These are phyloP conservation scores for Aspergillus sp. DNA, from an alignment of 2,329 filamentous ascomycete genomes.

Conservation along the genomic window DNA sequence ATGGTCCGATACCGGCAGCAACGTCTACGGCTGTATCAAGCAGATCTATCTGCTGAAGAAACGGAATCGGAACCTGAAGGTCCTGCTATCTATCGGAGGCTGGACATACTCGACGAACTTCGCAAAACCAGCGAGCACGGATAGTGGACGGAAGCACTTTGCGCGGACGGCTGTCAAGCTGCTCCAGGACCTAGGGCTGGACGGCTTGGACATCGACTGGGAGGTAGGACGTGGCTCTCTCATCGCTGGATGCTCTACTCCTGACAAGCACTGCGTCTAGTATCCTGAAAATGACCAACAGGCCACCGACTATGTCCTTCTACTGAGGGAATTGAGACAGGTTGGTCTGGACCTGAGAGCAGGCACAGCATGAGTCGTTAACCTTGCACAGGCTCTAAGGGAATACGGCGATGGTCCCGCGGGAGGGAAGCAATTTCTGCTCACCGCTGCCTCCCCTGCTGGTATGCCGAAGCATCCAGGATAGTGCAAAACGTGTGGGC, in stretches of 20 bases:
- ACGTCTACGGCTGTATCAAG: conserved; percentile 75
- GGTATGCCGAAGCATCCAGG: no score
- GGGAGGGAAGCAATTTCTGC: not conserved
- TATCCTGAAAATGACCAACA: conserved; percentile 45
- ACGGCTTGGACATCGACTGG: conserved; percentile 50
- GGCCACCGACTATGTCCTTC: conserved; percentile 42
- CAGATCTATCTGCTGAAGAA: conserved; percentile 76
- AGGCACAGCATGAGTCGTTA: no score
- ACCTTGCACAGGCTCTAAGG: not conserved
- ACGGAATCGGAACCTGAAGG: conserved; percentile 71
- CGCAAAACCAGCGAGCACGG: conserved; percentile 63
- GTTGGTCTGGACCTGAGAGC: no score
- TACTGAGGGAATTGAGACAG: conserved; percentile 46
- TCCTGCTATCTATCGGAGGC: conserved; percentile 80
- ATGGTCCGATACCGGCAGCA: conserved; percentile 66
- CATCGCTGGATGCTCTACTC: no score
- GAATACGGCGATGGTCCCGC: not conserved
- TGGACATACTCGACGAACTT: conserved; percentile 82
- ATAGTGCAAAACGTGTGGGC: no score
- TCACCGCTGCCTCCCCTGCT: not conserved
- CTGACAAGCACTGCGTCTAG: no score
- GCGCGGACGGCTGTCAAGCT: conserved; percentile 71
- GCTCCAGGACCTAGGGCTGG: conserved; percentile 76
- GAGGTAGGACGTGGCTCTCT: conserved; percentile 22
- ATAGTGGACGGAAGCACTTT: conserved; percentile 63